Evolutionary conservation across 2,329 filamentous ascomycete species (phyloP).

Genomic region (Chaetomiaceae sp.): DNA sequence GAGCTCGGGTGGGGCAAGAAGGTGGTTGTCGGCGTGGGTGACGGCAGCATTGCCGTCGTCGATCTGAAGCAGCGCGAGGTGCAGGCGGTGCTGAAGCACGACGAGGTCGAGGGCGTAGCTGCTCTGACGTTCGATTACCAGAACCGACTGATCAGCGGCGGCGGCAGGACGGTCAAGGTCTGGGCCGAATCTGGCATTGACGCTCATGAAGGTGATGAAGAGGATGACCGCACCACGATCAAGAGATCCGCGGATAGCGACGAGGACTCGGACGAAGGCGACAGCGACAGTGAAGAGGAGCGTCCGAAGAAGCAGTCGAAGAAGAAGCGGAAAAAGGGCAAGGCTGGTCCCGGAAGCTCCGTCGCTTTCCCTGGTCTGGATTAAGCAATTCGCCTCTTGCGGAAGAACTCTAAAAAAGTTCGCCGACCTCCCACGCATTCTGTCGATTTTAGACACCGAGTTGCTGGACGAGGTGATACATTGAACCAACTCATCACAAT

Average conservation of each 20-base stretch:
- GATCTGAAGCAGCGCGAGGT: constrained; percentile 69
- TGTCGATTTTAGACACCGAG: not conserved
- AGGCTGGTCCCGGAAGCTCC: constrained; percentile 19
- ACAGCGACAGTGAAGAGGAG: constrained; percentile 38
- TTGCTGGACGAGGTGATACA: not conserved
- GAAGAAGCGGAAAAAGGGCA: constrained; percentile 32
- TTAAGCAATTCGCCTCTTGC: constrained; percentile 15
- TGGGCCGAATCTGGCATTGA: constrained; percentile 67
- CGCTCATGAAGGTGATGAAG: constrained; percentile 39
- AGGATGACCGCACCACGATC: constrained; percentile 39
- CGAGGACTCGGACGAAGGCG: constrained; percentile 39
- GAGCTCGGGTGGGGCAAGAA: constrained; percentile 63
- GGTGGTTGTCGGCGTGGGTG: constrained; percentile 73
- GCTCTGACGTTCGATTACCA: constrained; percentile 77
- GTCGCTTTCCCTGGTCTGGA: constrained; percentile 30
- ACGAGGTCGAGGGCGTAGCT: constrained; percentile 81
- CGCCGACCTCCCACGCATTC: not conserved
- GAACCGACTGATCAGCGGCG: constrained; percentile 82
- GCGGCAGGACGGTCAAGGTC: constrained; percentile 79
- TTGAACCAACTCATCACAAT: constrained; percentile 5
- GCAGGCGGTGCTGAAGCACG: constrained; percentile 62
- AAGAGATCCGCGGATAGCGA: constrained; percentile 45
- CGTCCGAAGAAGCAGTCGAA: constrained; percentile 24
- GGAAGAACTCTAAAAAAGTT: not conserved
- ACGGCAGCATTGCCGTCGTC: constrained; percentile 72